Base-by-base conservation (phyloP, 257 asterid species). In the Haberlea rhodopensis region DNA sequence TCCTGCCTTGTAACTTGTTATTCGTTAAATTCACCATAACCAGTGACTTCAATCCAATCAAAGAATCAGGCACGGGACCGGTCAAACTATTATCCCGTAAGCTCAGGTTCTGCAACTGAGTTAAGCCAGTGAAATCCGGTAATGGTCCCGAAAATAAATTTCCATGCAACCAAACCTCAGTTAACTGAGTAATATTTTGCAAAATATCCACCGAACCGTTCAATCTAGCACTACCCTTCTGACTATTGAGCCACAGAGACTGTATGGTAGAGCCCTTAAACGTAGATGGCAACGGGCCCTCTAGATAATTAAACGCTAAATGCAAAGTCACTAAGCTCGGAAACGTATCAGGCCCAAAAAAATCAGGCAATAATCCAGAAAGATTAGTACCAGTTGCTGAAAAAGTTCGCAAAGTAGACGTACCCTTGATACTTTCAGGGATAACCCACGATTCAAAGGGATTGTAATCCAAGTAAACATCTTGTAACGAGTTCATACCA, bases 1-100 rank as follows among this genome's bases (percentile, higher is more conserved):
- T 79, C 9, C 66, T 65, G n/a, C 87, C 87, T 52, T 82, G 84
- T 11, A 82, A 57, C 63, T 68, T 0, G 31, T 82, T 82, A 57
- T 82, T 82, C 10, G 85, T 79, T 62, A 79, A 66, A 67, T 82
- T 82, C 66, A 82, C 81, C 31, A 65, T 34, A 26, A 3, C n/a
- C 53, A 82, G 34, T 0, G 78, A 62, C 52, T 70, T 58, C 45
- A 76, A 49, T 28, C 24, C 34, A 22, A 67, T n/a, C 43, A 79
- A 45, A 4, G 87, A 76, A 9, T 60, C 68, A 1, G 82, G 87
- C 2, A 82, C 77, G 0, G 71, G 75, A 16, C 87, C 87, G 0
- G 81, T 71, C 2, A 82, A 69, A 11, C 66, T 43, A 66, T 82
- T 82, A 49, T 79, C 85, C 75, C 81, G 77, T 49, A 82, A 43